Conservation (phyloP, 345 rosid genomes). For the Populus euphratica region DNA sequence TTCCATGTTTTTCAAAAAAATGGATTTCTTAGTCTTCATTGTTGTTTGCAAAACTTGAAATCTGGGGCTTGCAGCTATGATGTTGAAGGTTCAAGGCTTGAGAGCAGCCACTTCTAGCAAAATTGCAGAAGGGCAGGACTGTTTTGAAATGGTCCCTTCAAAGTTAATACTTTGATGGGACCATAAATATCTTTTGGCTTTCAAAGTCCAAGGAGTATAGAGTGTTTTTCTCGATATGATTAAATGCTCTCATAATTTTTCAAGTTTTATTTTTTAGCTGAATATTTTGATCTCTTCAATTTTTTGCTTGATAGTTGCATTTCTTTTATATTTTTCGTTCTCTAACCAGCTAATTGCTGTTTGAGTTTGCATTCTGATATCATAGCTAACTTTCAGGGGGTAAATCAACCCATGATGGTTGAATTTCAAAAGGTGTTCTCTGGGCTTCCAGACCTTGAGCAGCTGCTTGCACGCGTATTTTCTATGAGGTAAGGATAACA, state of each 20-base stretch:
- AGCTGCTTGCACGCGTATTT: slow-evolving; percentile 75
- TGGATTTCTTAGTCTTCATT: neutral
- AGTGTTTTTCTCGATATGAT: neutral
- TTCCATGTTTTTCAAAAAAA: neutral
- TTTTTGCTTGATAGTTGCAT: neutral
- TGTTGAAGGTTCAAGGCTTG: neutral
- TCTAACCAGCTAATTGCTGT: neutral
- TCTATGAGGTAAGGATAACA: slow-evolving; percentile 60
- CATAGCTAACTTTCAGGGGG: slow-evolving; percentile 50
- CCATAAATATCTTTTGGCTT: neutral
- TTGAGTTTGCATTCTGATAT: slow-evolving; percentile 7
- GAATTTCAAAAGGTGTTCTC: slow-evolving; percentile 76
- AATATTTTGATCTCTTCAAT: neutral
- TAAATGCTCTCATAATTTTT: neutral
- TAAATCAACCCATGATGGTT: slow-evolving; percentile 50
- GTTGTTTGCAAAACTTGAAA: neutral
- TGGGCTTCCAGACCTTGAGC: slow-evolving; percentile 92
- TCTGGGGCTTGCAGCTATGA: neutral
- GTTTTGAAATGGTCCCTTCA: neutral
- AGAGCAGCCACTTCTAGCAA: neutral
- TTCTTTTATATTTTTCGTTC: neutral
- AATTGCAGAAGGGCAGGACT: neutral
- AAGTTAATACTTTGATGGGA: neutral
- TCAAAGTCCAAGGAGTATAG: neutral
- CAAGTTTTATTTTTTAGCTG: neutral